A percentile compares a stretch with the other conserved stretches of the same genome.
These are phyloP conservation scores for Gastrolobium villosum DNA, from an alignment of 306 rosid species.

Conservation along the genomic window DNA sequence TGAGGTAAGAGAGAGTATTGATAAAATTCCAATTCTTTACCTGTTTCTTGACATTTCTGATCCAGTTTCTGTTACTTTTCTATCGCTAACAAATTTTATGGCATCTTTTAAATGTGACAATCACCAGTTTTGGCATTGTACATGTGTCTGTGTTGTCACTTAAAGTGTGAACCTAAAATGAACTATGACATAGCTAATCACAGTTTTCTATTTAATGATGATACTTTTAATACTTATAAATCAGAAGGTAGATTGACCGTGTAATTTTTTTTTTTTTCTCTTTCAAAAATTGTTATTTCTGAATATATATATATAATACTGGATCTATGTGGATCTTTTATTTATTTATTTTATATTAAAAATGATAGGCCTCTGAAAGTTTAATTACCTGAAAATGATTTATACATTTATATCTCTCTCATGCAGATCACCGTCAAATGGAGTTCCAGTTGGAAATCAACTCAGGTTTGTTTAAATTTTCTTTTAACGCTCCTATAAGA, in stretches of 20 bases:
- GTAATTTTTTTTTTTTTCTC: not conserved
- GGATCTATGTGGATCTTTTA: not conserved
- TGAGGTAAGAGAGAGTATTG: no score
- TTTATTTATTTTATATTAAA: constrained; percentile 1
- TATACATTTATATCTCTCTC: constrained; percentile 36
- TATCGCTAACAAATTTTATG: constrained; percentile 3
- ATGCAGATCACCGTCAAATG: constrained; percentile 72
- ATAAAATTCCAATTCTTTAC: no score
- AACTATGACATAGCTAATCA: constrained; percentile 36
- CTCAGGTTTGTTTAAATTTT: constrained; percentile 67
- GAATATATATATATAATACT: constrained; percentile 12
- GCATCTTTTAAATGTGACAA: constrained; percentile 21
- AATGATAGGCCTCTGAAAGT: constrained; percentile 41
- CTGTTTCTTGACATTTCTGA: no score
- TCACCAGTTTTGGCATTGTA: constrained; percentile 19
- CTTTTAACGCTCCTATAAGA: constrained; percentile 16
- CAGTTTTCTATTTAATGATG: constrained; percentile 1
- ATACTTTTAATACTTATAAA: constrained; percentile 22
- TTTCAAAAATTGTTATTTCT: constrained; percentile 1
- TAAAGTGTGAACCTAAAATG: constrained; percentile 12
- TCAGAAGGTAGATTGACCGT: not conserved
- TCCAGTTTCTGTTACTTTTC: not conserved
- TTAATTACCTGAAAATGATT: constrained; percentile 39
- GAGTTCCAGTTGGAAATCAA: constrained; percentile 79
- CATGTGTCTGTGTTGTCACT: not conserved